Percentiles rank a stretch among this genome's conserved stretches.
Conservation (phyloP, 805 yeast species). For the Yarrowia porcina region DNA sequence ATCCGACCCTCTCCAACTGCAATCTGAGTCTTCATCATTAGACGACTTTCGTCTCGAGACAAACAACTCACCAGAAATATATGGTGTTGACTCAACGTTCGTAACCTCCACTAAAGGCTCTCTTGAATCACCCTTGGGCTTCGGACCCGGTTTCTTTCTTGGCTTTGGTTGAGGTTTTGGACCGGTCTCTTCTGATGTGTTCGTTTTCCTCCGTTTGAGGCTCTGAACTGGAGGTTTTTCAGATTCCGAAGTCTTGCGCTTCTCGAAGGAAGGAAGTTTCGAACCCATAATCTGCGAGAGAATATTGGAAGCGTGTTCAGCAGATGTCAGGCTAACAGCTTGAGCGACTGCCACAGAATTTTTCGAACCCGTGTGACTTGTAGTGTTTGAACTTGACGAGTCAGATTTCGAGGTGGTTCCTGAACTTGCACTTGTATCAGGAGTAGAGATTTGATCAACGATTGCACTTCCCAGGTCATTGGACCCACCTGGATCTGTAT, state of each 20-base stretch:
- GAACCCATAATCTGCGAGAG: neutral
- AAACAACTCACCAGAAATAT: no score
- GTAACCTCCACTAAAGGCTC: neutral
- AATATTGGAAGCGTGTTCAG: neutral
- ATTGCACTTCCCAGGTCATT: no score
- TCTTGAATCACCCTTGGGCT: neutral
- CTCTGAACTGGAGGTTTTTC: neutral
- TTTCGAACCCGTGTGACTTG: no score
- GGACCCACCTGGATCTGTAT: neutral
- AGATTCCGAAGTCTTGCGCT: neutral
- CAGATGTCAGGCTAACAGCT: neutral
- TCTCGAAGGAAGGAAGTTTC: neutral
- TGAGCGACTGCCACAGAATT: no score
- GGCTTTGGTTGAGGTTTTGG: neutral
- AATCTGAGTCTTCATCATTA: neutral
- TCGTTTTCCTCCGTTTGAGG: neutral
- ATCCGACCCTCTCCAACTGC: neutral
- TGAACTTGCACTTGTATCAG: no score
- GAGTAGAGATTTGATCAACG: no score
- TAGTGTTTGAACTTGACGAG: no score
- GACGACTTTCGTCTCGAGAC: no score
- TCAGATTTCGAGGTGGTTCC: no score
- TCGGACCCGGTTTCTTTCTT: neutral
- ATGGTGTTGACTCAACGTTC: neutral
- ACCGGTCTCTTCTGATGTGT: neutral